Evolutionary conservation across 148 eudicot genomes (phyloP), one percentile per base, ranked within the genome.

Genomic region (Cornus kousa): DNA sequence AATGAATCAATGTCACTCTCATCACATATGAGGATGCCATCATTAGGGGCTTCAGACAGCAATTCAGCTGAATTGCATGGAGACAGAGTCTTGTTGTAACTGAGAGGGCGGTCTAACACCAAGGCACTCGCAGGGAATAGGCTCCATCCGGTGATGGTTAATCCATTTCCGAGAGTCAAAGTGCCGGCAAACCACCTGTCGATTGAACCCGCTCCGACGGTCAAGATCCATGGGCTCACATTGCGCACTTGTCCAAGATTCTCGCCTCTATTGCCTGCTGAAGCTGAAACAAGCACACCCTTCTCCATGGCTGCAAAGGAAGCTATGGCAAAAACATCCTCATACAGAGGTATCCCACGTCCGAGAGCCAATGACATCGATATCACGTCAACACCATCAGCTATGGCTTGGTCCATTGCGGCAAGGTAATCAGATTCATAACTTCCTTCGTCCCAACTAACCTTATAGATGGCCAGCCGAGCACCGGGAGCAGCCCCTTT

Each of bases 401-500:
- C 60, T 10, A 78, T 75, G 2, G 80, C 74, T 1, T 78, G 80
- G 68, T 78, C 80, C 70, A 78, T 70, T 13, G 39, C 75, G 12
- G 80, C 80, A 14, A 78, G 14, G 16, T 60, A 2, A 13, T 89
- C 92, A 0, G 90, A 80, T 20, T 83, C 19, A 22, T 73, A 68
- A 16, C 57, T 24, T 0, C 82, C 83, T 5, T 74, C 90, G 0
- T 80, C 78, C 87, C 85, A 89, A 14, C 84, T 75, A 0, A 57
- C 88, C 84, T 89, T 89, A 75, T 89, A 87, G 0, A 87, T 33
- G 2, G 90, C 89, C 43, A 89, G 62, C 77, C 92, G 80, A 37
- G 90, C 87, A 0, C 75, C 79, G 13, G 89, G 92, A 9, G 92
- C 92, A 68, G 84, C 78, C n/a, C 92, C 92, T 64, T 71, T 64